Evolutionary conservation across 495 filamentous ascomycete genomes (phyloP), one percentile per base, ranked within the genome.

Genomic region (Talaromyces liani): DNA sequence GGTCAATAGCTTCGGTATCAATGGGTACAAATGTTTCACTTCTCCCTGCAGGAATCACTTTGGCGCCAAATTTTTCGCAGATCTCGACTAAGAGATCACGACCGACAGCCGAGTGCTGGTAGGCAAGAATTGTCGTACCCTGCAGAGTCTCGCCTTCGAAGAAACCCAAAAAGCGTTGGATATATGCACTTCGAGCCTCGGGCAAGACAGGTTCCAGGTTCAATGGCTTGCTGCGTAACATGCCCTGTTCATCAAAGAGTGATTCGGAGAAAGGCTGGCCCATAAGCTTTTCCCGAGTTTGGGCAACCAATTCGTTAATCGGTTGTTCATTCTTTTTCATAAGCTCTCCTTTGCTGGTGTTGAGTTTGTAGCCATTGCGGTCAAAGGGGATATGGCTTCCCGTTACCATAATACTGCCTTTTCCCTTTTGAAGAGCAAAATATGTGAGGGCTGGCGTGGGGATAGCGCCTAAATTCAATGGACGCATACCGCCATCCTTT

Each of bases 371-470:
- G n/a, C 70, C 70, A 51, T 72, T 72, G 39, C 70, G 70, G 54
- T 72, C 70, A 58, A 72, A 72, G 1, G 70, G 70, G 60, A 72
- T 72, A 54, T 72, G 70, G 47, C 70, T 72, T 3, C 70, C 70
- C 0, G 69, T 72, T 16, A 72, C 70, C 70, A 72, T 72, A 58
- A 72, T 72, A 36, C 70, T 72, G 6, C 70, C 70, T 64, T 71
- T 72, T 18, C 65, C 67, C 10, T 59, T 58, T 20, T 67, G 45
- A 5, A 72, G 55, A 14, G 70, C 70, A 34, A 65, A 72, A 27
- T 49, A 60, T 0, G 68, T 71, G 6, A 72, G 64, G 10, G 69
- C 69, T 2, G 70, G 70, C 8, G 70, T 72, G n/a, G 70, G 70
- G 24, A 72, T 72, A 6, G 70, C 69, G 25, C 70, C 70, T 29